A percentile compares a stretch with the other conserved stretches of the same genome.
phyloP scores from a whole-genome alignment of 495 filamentous ascomycete species.

The Daldinia bambusicola region DNA sequence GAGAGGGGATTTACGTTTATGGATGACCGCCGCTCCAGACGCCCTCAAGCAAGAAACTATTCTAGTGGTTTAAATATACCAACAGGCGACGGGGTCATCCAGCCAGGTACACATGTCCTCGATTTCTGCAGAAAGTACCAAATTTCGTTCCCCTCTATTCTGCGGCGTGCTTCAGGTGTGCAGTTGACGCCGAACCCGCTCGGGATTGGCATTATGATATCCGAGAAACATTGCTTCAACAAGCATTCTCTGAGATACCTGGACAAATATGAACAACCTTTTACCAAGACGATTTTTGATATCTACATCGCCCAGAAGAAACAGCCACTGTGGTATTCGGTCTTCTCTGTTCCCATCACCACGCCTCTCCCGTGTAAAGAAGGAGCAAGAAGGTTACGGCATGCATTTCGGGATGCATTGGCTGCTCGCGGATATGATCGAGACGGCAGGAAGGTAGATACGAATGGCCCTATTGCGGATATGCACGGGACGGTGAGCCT shows the following conservation, averaged over 20 bases:
- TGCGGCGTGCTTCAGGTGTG: constrained; percentile 4
- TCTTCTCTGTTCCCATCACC: constrained; percentile 38
- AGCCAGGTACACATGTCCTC: constrained; percentile 33
- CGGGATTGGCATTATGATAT: constrained; percentile 16
- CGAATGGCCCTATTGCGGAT: constrained; percentile 24
- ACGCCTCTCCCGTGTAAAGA: constrained; percentile 65
- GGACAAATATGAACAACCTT: constrained; percentile 47
- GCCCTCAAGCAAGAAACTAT: background rate
- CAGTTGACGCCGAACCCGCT: constrained; percentile 12
- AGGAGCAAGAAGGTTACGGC: constrained; percentile 59
- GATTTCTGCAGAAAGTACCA: constrained; percentile 23
- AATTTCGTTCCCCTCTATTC: constrained; percentile 20
- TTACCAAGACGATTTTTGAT: constrained; percentile 45
- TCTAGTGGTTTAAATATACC: background rate
- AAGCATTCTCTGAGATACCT: constrained; percentile 46
- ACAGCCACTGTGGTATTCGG: constrained; percentile 63
- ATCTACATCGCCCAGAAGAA: constrained; percentile 46
- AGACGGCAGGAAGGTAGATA: constrained; percentile 55
- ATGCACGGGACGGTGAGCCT: constrained; percentile 49
- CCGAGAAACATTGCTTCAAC: constrained; percentile 39
- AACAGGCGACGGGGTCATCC: background rate
- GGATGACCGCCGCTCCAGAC: background rate
- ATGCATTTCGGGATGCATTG: constrained; percentile 67
- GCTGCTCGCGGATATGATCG: constrained; percentile 64
- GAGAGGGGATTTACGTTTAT: background rate